These are phyloP conservation scores for Spathaspora passalidarum DNA, from an alignment of 805 yeast genomes.

Conservation along the genomic window DNA sequence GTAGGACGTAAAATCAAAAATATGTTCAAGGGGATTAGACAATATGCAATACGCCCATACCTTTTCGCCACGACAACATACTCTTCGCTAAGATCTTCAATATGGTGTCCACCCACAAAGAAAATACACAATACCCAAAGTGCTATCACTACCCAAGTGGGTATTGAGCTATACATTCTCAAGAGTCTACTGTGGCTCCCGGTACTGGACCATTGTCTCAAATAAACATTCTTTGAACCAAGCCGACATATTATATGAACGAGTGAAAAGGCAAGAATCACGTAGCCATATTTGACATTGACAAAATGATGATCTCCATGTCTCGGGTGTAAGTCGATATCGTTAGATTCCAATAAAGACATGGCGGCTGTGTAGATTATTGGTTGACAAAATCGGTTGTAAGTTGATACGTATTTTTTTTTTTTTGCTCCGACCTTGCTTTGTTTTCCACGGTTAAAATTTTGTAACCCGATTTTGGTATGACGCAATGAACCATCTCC, in stretches of 20 bases:
- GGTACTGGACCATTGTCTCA: slow-evolving; percentile 5
- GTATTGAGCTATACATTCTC: slow-evolving; percentile 16
- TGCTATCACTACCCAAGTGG: slow-evolving; percentile 31
- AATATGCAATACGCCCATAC: slow-evolving; percentile 59
- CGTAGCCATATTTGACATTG: slow-evolving; percentile 61
- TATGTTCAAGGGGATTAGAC: slow-evolving; percentile 56
- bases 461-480: too few species aligned
- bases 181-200: slow-evolving; percentile 14
- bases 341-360: background rate
- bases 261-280: slow-evolving; percentile 41
- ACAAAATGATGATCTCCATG: slow-evolving; percentile 53
- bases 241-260: slow-evolving; percentile 28
- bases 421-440: too few species aligned
- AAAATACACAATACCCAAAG: slow-evolving; percentile 32
- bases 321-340: slow-evolving; percentile 19
- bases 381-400: too few species aligned
- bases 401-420: too few species aligned
- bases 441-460: too few species aligned
- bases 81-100: slow-evolving; percentile 27
- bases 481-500: too few species aligned
- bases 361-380: background rate
- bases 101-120: slow-evolving; percentile 29
- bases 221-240: slow-evolving; percentile 4
- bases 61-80: slow-evolving; percentile 46
- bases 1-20: slow-evolving; percentile 56